Base-by-base conservation (phyloP, 176 grass and related monocot genomes). In the Thalia dealbata region DNA sequence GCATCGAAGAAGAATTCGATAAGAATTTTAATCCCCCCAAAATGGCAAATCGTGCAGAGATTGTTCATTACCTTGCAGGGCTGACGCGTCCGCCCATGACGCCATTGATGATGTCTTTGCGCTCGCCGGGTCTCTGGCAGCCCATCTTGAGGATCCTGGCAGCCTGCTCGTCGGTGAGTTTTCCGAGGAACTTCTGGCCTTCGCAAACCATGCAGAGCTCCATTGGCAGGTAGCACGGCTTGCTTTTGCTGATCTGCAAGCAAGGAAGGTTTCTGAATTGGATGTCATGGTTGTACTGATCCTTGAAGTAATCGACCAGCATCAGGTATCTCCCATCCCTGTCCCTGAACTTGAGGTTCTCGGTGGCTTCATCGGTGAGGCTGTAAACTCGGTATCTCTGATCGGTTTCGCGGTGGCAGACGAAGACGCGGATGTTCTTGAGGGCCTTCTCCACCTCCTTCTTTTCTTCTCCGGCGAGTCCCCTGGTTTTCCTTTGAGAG, bases 281-380 rank as follows among this genome's bases (percentile, higher is more conserved):
- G 72, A 96, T 96, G 71, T 96, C 92, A 78, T 96, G 86, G 74
- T 90, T 92, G 75, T 96, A 96, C 13, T 96, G 89, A 82, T 88
- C 86, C 78, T 78, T 89, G 73, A 96, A 96, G 79, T 96, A 96
- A 81, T 92, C 84, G 71, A 96, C 80, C 52, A 96, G 75, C 75
- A 73, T 89, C 75, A 84, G 74, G 61, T 89, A 84, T 73, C 85
- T 96, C 27, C 92, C 89, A 64, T 80, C 89, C 73, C 89, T 83
- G 73, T 96, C 92, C 44, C 80, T 83, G 64, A 96, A 96, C 72
- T 86, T 96, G n/a, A 96, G 86, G 64, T 89, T 86, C 73, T 89
- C 84, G n/a, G 92, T 96, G 56, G 59, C 74, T 50, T 82, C 89
- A 41, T 92, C 82, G 3, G 92, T 96, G 69, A 96, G 78, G 75